Base-by-base conservation (phyloP, 1,139 yeast genomes). In the Geotrichum reessii region DNA sequence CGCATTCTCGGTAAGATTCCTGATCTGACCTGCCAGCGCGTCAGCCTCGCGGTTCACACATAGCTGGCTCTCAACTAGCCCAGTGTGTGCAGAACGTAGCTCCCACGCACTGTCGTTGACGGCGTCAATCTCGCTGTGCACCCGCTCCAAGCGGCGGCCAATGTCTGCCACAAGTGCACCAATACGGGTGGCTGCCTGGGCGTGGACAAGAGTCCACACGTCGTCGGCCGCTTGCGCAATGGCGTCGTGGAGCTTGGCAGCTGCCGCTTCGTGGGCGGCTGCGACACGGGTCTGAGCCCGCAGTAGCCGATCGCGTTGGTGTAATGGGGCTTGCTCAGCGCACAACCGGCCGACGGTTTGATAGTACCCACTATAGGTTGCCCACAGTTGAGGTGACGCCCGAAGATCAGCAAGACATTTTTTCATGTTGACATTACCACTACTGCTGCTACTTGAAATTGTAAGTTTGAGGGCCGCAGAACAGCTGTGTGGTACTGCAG, bases 351-450 rank as follows among this genome's bases (percentile, higher is more conserved):
- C 55, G 17, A 55, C 55, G n/a, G 47, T 54, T 40, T 53, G 58
- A 51, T 54, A 58, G 53, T 58, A 58, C 19, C 58, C 58, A 31
- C 50, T 54, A 27, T 50, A 58, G 5, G 58, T 58, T 12, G 60
- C 55, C 60, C 60, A 58, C 50, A 52, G 47, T 21, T 51, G 60
- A 2, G 58, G 50, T 19, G 53, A 33, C 19, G 46, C 47, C 28
- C 52, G 57, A 2, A 58, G 46, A 11, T 22, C 50, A 6, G n/a
- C 6, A 4, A 58, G 53, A 28, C 60, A 58, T 12, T 28, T 42
- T 14, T 44, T n/a, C 19, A 24, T 49, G 47, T 28, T 25, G 12
- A 12, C 24, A 24, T 25, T 5, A 14, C 42, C n/a, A 44, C 19
- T 7, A 14, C 19, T 17, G 44, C 12, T 12, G 3, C 33, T 9